Base-by-base conservation (phyloP, 129 eudicot species). In the Mikania micrantha region DNA sequence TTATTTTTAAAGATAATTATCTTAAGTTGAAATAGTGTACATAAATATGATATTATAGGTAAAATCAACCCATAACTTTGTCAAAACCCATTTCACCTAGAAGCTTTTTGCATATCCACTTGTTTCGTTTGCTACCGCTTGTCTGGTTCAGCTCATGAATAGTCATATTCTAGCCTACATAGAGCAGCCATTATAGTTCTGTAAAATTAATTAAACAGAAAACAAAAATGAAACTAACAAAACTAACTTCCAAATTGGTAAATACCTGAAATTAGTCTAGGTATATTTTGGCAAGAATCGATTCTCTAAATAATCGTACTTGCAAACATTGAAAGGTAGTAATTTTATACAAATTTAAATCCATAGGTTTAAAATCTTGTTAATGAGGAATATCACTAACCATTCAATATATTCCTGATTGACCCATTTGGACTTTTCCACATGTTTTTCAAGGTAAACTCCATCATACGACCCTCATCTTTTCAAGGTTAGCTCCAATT, bases 361-460 rank as follows among this genome's bases (percentile, higher is more conserved):
- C 29, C 54, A 22, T 9, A 70, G 58, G 16, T 21, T 44, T 42
- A 27, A 44, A n/a, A 75, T 57, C 16, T 58, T 53, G 53, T 31
- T 10, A 10, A 24, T 3, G 35, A 58, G 57, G 32, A 67, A 32
- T 38, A 19, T 12, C 15, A 71, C 66, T 27, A 31, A 87, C 97
- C 97, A 64, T 90, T 90, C 79, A 90, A 67, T 40, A 87, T 87
- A 72, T 91, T 91, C 57, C 97, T 78, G 38, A 91, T 91, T 72
- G 95, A 87, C 65, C 97, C 97, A 70, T 91, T 63, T 95, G 97
- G n/a, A 80, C 97, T 90, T 82, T 53, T 85, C 97, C 95, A 90
- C 97, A 90, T 90, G 29, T 58, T 74, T 72, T 87, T 87, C 75
- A 90, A 77, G 36, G 72, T 81, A 58, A 90, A 90, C 81, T 90